These are phyloP conservation scores for Myochromella boudieri DNA, from an alignment of 768 basidiomycete genomes.

Conservation along the genomic window DNA sequence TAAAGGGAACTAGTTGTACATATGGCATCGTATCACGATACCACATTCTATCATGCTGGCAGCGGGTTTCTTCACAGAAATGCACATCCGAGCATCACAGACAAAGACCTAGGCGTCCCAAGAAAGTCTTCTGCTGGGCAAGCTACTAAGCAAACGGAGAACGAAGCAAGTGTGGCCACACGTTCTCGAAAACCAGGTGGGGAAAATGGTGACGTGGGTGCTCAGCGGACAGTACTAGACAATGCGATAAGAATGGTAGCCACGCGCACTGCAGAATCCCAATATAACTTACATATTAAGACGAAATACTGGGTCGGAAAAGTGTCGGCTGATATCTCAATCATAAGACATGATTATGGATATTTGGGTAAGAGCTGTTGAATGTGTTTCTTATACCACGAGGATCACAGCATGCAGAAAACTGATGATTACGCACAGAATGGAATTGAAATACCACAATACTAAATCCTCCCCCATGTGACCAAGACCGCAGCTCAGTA, in stretches of 20 bases:
- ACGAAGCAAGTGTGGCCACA: conserved; percentile 6
- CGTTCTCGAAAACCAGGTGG: conserved; percentile 1
- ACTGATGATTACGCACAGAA: conserved; percentile 2
- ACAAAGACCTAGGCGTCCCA: not conserved
- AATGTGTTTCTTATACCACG: conserved; percentile 7
- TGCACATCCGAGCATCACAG: not conserved
- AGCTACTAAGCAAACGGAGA: conserved; percentile 9
- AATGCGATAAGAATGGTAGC: conserved; percentile 9
- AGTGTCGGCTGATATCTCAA: not conserved
- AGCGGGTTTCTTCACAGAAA: conserved; percentile 1
- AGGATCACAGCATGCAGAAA: conserved; percentile 3
- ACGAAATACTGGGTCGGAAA: conserved; percentile 3
- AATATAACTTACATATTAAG: conserved; percentile 3
- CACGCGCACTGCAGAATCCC: conserved; percentile 11
- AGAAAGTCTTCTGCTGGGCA: conserved; percentile 1
- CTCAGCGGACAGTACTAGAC: not conserved
- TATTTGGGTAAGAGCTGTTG: conserved; percentile 1
- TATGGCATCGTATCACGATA: conserved; percentile 5
- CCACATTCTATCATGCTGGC: not conserved
- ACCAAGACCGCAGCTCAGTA: not conserved
- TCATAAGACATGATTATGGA: conserved; percentile 14
- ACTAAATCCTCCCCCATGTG: conserved; percentile 1
- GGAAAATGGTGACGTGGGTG: not conserved
- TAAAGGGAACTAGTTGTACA: not conserved
- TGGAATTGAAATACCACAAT: not conserved